Evolutionary conservation across 345 rosid species (phyloP), one percentile per base, ranked within the genome.

Genomic region (Draba incana): DNA sequence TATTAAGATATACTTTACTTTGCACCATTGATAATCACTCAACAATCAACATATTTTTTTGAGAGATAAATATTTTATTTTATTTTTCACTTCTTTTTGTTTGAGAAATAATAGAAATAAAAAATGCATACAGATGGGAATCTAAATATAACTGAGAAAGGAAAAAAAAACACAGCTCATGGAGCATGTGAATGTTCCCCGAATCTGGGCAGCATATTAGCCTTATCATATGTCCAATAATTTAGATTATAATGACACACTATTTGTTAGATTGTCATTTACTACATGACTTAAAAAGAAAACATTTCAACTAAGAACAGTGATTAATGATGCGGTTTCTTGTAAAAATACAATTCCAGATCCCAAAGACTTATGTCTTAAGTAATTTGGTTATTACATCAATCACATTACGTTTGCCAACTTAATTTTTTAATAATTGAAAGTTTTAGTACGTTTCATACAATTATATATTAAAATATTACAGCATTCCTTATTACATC

Each of bases 151-250:
- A 46, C 46, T 57, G 12, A 57, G 56, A 41, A 42, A 15, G 33
- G 4, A 5, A 20, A 37, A 39, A 46, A 43, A 62, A 27, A 48
- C 58, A 73, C 77, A 75, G 78, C 78, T 75, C 78, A 68, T 75
- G 74, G 47, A 39, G 73, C 84, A 82, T 78, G 78, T 82, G 84
- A 57, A 77, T 71, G 80, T 78, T 80, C 77, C 87, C 90, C 58
- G 76, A 81, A 75, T 75, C 72, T 57, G 78, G 76, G 89, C 85
- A 77, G 64, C 24, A 77, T 68, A 78, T 78, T 68, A 79, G 86
- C 78, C 72, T 53, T 68, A 41, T 50, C 70, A 62, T 62, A 75
- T 69, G 70, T 28, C 42, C 24, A 62, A 62, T 62, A 47, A 62
- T 53, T 59, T 60, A 67, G 57, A 67, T 67, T 67, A 67, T 74